phyloP scores from a whole-genome alignment of 2,329 filamentous ascomycete genomes.

The Pestalotiopsis sp. region DNA sequence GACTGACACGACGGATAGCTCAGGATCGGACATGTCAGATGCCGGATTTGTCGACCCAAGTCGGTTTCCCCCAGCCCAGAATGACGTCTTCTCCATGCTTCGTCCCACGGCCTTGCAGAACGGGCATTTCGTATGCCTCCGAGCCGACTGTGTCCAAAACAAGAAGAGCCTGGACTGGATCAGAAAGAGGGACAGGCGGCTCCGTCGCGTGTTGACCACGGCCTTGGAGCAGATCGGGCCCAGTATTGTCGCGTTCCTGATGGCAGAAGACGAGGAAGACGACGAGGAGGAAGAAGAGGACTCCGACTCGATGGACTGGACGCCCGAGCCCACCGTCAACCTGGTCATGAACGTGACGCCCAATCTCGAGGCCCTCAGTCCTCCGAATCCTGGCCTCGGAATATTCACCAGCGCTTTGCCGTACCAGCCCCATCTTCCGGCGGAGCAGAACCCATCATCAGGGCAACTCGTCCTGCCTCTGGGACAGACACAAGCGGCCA shows the following conservation, averaged over 20 bases:
- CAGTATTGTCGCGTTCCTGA: background rate
- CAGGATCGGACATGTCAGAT: background rate
- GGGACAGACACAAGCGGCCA: background rate
- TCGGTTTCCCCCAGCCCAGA: background rate
- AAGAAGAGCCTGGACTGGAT: background rate
- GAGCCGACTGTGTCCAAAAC: background rate
- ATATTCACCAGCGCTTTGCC: background rate
- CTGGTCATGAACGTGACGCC: background rate
- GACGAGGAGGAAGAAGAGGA: background rate
- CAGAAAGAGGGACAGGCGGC: background rate
- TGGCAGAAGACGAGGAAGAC: background rate
- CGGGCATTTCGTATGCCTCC: background rate
- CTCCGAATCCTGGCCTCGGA: background rate
- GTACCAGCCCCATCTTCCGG: background rate
- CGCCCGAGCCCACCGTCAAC: background rate
- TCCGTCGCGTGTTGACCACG: background rate
- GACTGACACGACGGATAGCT: background rate
- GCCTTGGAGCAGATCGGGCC: background rate
- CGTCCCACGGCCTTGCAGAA: background rate
- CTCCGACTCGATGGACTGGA: slow-evolving; percentile 6
- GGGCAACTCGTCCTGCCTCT: too few relatives aligned
- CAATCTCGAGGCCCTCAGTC: background rate
- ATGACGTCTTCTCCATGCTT: background rate
- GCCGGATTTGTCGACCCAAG: background rate
- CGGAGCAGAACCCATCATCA: background rate